Evolutionary conservation across 2,329 filamentous ascomycete genomes (phyloP), one percentile per base, ranked within the genome.

Genomic region (Aureobasidium mangrovei): DNA sequence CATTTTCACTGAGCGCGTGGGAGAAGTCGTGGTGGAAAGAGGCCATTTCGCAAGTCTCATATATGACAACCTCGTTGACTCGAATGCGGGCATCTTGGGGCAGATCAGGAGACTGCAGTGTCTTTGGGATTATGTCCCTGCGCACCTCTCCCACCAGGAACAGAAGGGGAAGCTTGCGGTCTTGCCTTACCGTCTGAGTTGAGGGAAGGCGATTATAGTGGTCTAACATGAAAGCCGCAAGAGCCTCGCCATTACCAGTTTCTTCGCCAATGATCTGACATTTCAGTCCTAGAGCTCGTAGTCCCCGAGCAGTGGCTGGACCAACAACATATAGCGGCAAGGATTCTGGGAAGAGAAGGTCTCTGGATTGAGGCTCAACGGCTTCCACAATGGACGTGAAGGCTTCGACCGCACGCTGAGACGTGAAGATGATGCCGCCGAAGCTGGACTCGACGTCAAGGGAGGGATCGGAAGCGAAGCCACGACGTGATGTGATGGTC

Each of bases 131-230:
- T 60, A 95, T 82, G 67, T 97, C 93, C 42, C 93, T 76, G 53
- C 90, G 80, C 66, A 91, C 87, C 66, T 96, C 91, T 24, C 93
- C 93, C 0, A 95, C 90, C 10, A 94, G 78, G 67, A 97, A 98
- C 1, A 97, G 72, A 4, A 97, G 68, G 0, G 85, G 79, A 0
- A 78, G 82, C 62, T 82, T 81, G 10, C 54, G 45, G 6, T 63
- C 63, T n/a, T 66, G 59, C 4, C 66, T 52, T 56, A 60, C 61
- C 31, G 62, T 64, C 18, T 61, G 61, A 38, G 61, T 61, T 29
- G 28, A 55, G 31, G 64, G 63, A 8, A 75, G 58, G 6, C 56
- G 56, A 53, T 78, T 80, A 65, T 95, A 95, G 66, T 95, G 86
- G 2, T 82, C 71, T 4, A 95, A 75, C 53, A 98, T 96, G 64